Base-by-base conservation (phyloP, 2,329 filamentous ascomycete genomes). In the Apiospora koreana region DNA sequence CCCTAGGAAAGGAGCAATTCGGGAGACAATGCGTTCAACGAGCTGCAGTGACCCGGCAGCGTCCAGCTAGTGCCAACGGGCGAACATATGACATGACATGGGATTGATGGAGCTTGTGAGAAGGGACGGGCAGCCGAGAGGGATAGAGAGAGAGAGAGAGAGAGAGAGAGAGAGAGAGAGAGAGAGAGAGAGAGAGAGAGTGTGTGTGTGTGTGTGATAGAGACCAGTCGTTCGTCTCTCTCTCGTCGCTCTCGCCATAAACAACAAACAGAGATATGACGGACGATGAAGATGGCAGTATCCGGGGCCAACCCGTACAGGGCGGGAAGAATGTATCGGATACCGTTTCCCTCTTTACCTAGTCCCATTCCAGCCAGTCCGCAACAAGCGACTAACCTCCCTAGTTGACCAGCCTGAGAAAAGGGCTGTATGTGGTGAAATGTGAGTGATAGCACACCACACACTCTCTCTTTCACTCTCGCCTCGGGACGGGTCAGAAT, bases 261-360 rank as follows among this genome's bases (percentile, higher is more conserved):
- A 58, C 54, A 62, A 38, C 54, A 62, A 35, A 62, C 54, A 38
- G 54, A 62, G 18, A 62, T 38, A 28, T 62, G 31, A 38, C 35
- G 54, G 16, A n/a, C 8, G 14, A 16, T 16, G 14, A 18, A 16
- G 21, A 35, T 35, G 21, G 21, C 18, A n/a, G 54, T 54, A 38
- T 62, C 31, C 54, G 54, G 28, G 10, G n/a, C 54, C 54, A 38
- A 38, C 38, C 31, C 31, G 54, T 28, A 5, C 28, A 38, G 54
- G 54, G 54, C 54, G 64, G 64, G 64, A 66, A 66, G 38, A 66
- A 66, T 66, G 64, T 66, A 31, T 66, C 64, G 64, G 64, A 45
- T 62, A n/a, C 54, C 54, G 54, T 62, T 62, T 62, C 54, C 54
- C 54, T 23, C 54, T 38, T 21, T 38, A 38, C 54, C 28, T 62